Base-by-base conservation (phyloP, 495 filamentous ascomycete genomes). In the Aspergillus homomorphus region DNA sequence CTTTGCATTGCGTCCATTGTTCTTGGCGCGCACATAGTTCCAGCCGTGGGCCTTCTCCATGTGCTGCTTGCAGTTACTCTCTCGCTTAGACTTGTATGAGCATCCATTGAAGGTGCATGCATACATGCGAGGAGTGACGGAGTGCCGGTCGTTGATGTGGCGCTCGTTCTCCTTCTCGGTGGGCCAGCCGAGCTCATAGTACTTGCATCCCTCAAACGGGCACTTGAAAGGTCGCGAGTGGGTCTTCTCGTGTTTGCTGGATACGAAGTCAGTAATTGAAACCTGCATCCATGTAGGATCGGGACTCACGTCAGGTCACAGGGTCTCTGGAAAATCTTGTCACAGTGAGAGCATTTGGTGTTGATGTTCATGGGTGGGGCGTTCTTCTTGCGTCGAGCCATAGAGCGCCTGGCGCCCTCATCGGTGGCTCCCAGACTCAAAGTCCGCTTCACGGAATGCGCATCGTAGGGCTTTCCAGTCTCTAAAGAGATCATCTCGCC, bases 41-140 rank as follows among this genome's bases (percentile, higher is more conserved):
- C 91, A 98, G 45, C 86, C 86, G 66, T 98, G 94, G 0, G 91
- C 87, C 71, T 98, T 98, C 77, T 98, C 94, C 94, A 98, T 98
- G 73, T 98, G 94, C 73, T 98, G 94, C 73, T 98, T 98, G 84
- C 91, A 96, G 74, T 98, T 98, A 71, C 89, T 94, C 76, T 96
- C 89, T 24, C 94, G 87, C 79, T 96, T 97, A 45, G 92, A 96
- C 65, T 90, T 85, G 75, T 98, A 98, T 0, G 88, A 83, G 81
- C 94, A 98, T 19, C 89, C 88, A 60, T 84, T 77, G 73, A 84
- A 97, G n/a, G 82, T 73, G 75, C 94, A 98, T 66, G 87, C 83
- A 72, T 81, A 96, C 76, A 92, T 80, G 15, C 81, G 74, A 4
- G 94, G 91, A 30, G 81, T 79, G n/a, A 78, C 69, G 28, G 89